phyloP scores from a whole-genome alignment of 352 stramenopile genomes.

The Globisporangium spiculum region DNA sequence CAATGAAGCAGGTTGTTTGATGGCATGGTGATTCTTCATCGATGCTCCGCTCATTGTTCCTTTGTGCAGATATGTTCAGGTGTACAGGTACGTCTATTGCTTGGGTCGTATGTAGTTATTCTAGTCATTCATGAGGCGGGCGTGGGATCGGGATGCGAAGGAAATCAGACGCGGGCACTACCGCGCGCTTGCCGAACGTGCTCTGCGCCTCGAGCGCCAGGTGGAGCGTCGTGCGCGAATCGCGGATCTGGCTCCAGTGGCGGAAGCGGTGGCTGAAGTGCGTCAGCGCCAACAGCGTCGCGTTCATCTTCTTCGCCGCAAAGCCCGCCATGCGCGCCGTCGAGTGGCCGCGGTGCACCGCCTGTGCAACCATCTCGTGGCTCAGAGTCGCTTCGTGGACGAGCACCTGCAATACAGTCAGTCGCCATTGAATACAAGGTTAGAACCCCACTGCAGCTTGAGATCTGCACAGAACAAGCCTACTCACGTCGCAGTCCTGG shows the following conservation, averaged over 20 bases:
- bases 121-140: conserved; percentile 22
- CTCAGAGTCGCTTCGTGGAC: conserved; percentile 84
- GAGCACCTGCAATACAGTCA: conserved; percentile 48
- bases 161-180: conserved; percentile 78
- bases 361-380: conserved; percentile 69
- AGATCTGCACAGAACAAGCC: not conserved
- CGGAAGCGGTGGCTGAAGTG: conserved; percentile 87
- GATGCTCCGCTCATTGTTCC: not conserved
- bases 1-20: not conserved
- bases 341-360: conserved; percentile 72
- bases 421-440: not conserved
- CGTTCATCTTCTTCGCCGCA: conserved; percentile 71
- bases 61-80: not conserved
- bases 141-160: conserved; percentile 73
- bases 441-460: not conserved
- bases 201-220: conserved; percentile 63
- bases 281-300: conserved; percentile 73
- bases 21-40: not conserved
- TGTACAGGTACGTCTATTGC: not conserved
- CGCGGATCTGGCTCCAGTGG: conserved; percentile 45
- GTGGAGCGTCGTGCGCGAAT: conserved; percentile 56
- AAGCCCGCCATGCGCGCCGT: conserved; percentile 76
- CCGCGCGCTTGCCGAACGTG: conserved; percentile 57
- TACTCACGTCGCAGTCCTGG: conserved; percentile 65
- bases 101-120: not conserved